Evolutionary conservation across 495 filamentous ascomycete genomes (phyloP).

Genomic region (Aspergillus homomorphus): DNA sequence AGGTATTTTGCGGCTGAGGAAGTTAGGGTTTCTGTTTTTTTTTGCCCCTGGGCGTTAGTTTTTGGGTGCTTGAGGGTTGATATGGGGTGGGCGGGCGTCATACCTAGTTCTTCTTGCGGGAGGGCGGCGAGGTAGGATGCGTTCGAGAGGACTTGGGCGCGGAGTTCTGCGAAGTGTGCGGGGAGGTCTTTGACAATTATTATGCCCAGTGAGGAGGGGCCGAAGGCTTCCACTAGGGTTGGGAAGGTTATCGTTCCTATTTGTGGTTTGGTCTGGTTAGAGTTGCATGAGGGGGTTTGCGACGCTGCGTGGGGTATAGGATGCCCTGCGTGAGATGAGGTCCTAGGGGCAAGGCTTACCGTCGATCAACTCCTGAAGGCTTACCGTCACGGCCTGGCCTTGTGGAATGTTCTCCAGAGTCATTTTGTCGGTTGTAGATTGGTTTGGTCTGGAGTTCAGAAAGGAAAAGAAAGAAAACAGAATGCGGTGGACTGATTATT

Average conservation of each 20-base stretch:
- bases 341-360: conserved; percentile 13
- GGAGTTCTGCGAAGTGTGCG: conserved; percentile 60
- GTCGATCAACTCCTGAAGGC: conserved; percentile 48
- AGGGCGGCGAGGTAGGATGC: conserved; percentile 88
- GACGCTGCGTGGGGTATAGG: background rate
- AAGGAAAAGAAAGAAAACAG: background rate
- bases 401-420: conserved; percentile 20
- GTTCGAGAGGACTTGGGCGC: conserved; percentile 74
- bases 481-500: background rate
- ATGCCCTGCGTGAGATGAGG: background rate
- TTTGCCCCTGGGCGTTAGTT: conserved; percentile 2
- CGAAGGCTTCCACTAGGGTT: conserved; percentile 80
- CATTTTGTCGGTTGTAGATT: conserved; percentile 16
- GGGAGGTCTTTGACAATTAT: conserved; percentile 86
- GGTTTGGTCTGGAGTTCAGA: background rate
- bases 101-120: conserved; percentile 68
- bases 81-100: conserved; percentile 11
- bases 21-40: conserved; percentile 41
- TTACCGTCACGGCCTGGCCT: conserved; percentile 52
- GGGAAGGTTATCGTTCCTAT: conserved; percentile 70
- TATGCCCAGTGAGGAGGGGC: conserved; percentile 87
- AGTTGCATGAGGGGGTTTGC: background rate
- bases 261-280: conserved; percentile 1
- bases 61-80: conserved; percentile 1
- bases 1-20: conserved; percentile 53